Evolutionary conservation across 2,329 filamentous ascomycete genomes (phyloP).

Genomic region (Leptographium galeiforme): DNA sequence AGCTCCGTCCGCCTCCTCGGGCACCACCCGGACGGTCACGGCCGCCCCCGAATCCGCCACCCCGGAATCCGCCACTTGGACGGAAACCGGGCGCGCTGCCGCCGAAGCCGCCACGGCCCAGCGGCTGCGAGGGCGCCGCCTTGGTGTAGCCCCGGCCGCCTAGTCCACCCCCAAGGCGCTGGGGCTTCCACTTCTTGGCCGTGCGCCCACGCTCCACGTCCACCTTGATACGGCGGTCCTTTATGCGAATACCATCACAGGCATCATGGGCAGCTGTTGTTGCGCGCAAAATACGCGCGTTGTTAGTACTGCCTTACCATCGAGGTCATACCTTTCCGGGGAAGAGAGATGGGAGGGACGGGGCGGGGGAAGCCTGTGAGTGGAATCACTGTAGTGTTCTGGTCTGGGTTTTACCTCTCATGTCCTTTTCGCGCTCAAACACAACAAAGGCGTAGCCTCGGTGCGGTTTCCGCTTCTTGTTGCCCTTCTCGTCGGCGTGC

Average conservation of each 20-base stretch:
- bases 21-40: constrained; percentile 2
- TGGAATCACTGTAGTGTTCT: constrained; percentile 4
- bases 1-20: constrained; percentile 24
- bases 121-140: constrained; percentile 56
- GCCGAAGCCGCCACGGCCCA: constrained; percentile 25
- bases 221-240: constrained; percentile 80
- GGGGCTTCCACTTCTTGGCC: constrained; percentile 84
- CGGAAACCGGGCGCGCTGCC: constrained; percentile 30
- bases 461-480: constrained; percentile 70
- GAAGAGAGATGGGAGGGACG: constrained; percentile 11
- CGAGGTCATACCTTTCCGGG: constrained; percentile 19
- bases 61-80: constrained; percentile 23
- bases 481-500: constrained; percentile 52
- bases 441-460: constrained; percentile 93
- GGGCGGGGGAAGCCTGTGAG: constrained; percentile 14
- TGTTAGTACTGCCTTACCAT: constrained; percentile 58
- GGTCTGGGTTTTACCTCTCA: constrained; percentile 71
- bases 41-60: constrained; percentile 20
- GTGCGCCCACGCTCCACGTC: constrained; percentile 95
- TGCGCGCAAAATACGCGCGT: constrained; percentile 43
- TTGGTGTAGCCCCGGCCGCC: constrained; percentile 91
- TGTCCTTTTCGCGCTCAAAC: constrained; percentile 93
- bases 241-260: constrained; percentile 81
- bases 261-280: constrained; percentile 75
- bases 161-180: constrained; percentile 79